phyloP scores from a whole-genome alignment of 2,329 filamentous ascomycete species.

The Alternaria hordeiaustralica region DNA sequence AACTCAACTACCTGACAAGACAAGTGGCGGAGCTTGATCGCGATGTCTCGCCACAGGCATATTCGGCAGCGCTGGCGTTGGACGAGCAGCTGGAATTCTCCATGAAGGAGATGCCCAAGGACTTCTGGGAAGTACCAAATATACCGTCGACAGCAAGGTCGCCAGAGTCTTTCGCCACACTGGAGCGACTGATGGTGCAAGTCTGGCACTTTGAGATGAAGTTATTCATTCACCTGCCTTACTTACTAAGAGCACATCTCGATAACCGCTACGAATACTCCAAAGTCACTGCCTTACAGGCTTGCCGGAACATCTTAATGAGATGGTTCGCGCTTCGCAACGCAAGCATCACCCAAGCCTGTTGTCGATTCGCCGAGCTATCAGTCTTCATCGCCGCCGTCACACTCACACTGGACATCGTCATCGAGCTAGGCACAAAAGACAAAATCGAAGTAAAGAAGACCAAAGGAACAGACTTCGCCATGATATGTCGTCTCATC shows the following conservation, averaged over 20 bases:
- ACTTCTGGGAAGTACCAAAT: conserved; percentile 48
- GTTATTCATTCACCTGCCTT: conserved; percentile 46
- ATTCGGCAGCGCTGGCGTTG: conserved; percentile 39
- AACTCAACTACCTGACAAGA: conserved; percentile 29
- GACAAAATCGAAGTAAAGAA: conserved; percentile 43
- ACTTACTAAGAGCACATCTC: conserved; percentile 37
- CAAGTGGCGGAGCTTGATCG: conserved; percentile 40
- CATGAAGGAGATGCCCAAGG: conserved; percentile 39
- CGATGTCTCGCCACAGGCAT: conserved; percentile 39
- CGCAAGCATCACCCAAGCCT: conserved; percentile 43
- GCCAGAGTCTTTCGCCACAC: conserved; percentile 32
- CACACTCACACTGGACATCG: conserved; percentile 44
- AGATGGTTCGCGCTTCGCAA: conserved; percentile 47
- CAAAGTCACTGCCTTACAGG: conserved; percentile 43
- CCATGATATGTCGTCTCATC: conserved; percentile 45
- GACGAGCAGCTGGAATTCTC: conserved; percentile 41
- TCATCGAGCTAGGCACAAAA: conserved; percentile 44
- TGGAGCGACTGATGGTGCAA: conserved; percentile 42
- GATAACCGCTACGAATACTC: conserved; percentile 45
- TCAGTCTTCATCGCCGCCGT: conserved; percentile 46
- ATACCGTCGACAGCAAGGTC: conserved; percentile 42
- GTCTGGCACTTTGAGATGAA: conserved; percentile 48
- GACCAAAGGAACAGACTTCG: conserved; percentile 44
- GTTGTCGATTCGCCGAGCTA: conserved; percentile 42
- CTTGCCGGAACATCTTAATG: conserved; percentile 45